Conservation (phyloP, 2,329 filamentous ascomycete genomes). For the Colletotrichum gigasporum region DNA sequence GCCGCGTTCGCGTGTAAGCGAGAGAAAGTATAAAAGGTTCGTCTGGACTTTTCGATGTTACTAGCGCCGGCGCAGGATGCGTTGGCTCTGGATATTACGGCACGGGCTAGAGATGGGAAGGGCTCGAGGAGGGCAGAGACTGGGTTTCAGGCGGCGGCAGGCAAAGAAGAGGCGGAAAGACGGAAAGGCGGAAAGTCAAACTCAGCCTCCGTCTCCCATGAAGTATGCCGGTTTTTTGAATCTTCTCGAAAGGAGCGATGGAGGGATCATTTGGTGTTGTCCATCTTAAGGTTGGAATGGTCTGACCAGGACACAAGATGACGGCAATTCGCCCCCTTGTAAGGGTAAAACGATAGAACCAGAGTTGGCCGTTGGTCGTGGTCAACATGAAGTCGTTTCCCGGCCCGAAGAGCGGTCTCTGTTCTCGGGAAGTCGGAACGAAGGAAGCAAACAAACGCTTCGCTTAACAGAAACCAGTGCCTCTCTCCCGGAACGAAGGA, state of each 20-base stretch:
- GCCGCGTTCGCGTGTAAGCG: too few species aligned
- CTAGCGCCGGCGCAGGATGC: conserved; percentile 28
- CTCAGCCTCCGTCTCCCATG: too few species aligned
- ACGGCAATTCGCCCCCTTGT: background rate
- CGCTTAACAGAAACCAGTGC: too few species aligned
- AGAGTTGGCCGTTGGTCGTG: too few species aligned
- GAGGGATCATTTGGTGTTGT: background rate
- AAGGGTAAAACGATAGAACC: too few species aligned
- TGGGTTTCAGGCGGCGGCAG: background rate
- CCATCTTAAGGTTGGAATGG: conserved; percentile 24
- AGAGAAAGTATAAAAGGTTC: too few species aligned
- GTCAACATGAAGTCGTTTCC: too few species aligned
- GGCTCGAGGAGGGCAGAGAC: background rate
- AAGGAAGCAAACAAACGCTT: too few species aligned
- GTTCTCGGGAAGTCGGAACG: too few species aligned
- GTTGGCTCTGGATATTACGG: conserved; percentile 24
- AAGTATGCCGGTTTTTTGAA: background rate
- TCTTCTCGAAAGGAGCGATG: conserved; percentile 3
- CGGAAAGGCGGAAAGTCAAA: too few species aligned
- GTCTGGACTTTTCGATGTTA: conserved; percentile 23
- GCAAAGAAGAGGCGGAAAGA: background rate
- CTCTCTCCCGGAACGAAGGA: too few species aligned
- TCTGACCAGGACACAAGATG: conserved; percentile 8
- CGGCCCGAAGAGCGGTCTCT: too few species aligned
- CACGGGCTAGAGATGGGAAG: conserved; percentile 12